A percentile compares a stretch with the other conserved stretches of the same genome.
Evolutionary conservation across 2,329 filamentous ascomycete genomes (phyloP).

Genomic region (Colletotrichum orbiculare): DNA sequence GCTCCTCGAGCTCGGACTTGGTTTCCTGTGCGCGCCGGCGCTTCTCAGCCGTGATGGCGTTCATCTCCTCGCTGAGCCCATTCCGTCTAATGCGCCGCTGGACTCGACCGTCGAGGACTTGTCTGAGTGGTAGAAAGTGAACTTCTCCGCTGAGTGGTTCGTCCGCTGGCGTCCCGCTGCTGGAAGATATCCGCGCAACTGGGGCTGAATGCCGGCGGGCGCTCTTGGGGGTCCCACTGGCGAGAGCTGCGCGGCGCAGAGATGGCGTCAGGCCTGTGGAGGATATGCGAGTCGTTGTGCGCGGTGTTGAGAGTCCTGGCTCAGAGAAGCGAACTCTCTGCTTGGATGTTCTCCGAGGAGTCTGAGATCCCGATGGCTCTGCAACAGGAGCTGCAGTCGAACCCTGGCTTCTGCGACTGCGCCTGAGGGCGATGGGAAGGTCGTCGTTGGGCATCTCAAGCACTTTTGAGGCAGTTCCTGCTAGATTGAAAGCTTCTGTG

Average conservation of each 20-base stretch:
- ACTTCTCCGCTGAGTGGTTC: constrained; percentile 48
- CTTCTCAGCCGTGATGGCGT: constrained; percentile 61
- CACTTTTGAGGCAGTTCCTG: neutral
- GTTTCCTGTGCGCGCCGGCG: constrained; percentile 51
- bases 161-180: constrained; percentile 39
- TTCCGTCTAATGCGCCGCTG: constrained; percentile 67
- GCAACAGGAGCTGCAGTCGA: neutral
- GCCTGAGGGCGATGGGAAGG: constrained; percentile 66
- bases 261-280: constrained; percentile 70
- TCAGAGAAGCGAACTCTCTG: constrained; percentile 71
- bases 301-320: constrained; percentile 52
- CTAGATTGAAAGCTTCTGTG: neutral
- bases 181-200: constrained; percentile 33
- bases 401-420: constrained; percentile 56
- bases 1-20: constrained; percentile 58
- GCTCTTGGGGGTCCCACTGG: constrained; percentile 42
- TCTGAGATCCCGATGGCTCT: constrained; percentile 35
- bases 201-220: constrained; percentile 61
- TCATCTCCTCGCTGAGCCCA: constrained; percentile 68
- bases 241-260: constrained; percentile 63
- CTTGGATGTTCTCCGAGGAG: constrained; percentile 42
- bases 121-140: constrained; percentile 61
- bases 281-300: constrained; percentile 24
- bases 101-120: constrained; percentile 67
- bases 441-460: constrained; percentile 53